Conservation (phyloP, 768 basidiomycete species). For the Dentipellis sp. region DNA sequence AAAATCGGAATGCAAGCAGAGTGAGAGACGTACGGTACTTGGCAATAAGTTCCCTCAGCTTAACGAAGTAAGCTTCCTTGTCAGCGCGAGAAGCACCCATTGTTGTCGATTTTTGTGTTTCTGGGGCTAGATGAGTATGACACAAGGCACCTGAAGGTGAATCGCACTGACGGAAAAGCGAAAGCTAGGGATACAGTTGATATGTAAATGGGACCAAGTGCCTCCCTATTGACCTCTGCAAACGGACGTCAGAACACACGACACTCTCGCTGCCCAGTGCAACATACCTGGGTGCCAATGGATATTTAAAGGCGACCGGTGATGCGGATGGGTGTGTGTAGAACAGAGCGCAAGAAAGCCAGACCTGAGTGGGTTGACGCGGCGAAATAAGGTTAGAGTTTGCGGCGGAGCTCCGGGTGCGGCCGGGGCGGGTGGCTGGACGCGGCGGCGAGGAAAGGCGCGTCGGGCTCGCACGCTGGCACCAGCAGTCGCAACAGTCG, state of each 20-base stretch:
- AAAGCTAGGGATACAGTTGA: conserved; percentile 8
- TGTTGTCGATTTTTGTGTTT: conserved; percentile 25
- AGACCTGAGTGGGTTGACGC: neutral
- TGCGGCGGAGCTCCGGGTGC: neutral
- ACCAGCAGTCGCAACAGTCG: neutral
- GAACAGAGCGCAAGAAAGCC: neutral
- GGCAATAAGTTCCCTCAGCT: conserved; percentile 87
- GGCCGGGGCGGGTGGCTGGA: neutral
- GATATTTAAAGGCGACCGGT: conserved; percentile 86
- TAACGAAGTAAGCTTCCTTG: conserved; percentile 86
- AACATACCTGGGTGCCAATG: conserved; percentile 76
- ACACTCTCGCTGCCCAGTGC: neutral
- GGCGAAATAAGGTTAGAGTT: conserved; percentile 13
- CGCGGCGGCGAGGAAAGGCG: neutral
- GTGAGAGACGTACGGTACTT: conserved; percentile 66
- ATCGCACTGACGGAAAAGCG: conserved; percentile 3
- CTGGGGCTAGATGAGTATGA: conserved; percentile 5
- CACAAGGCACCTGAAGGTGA: neutral
- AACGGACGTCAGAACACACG: neutral
- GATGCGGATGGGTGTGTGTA: conserved; percentile 8
- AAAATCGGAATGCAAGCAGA: no score
- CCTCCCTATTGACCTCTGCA: conserved; percentile 92
- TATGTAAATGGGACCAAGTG: conserved; percentile 27
- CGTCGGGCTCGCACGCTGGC: neutral
- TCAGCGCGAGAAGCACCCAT: conserved; percentile 92